Evolutionary conservation across 768 basidiomycete genomes (phyloP).

Genomic region (Exsudoporus frostii): DNA sequence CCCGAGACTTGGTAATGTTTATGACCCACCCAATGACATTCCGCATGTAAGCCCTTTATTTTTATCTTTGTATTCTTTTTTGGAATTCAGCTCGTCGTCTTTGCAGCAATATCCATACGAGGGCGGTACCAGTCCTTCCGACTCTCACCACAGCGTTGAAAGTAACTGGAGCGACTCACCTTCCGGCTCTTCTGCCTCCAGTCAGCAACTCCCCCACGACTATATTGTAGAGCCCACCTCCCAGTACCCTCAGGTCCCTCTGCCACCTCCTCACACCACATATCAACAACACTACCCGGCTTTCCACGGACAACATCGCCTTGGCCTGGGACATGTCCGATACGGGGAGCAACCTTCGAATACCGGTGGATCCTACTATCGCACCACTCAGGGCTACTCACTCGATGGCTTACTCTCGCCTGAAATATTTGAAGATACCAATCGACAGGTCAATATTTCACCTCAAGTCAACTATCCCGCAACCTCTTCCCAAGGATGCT

Average conservation of each 20-base stretch:
- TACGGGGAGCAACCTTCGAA: conserved; percentile 15
- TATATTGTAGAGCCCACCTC: conserved; percentile 3
- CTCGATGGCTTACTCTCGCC: conserved; percentile 11
- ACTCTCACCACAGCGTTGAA: conserved; percentile 22
- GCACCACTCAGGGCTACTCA: conserved; percentile 10
- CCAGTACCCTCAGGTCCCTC: conserved; percentile 8
- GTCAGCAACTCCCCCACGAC: conserved; percentile 10
- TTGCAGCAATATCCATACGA: conserved; percentile 20
- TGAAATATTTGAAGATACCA: conserved; percentile 12
- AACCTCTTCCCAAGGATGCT: conserved; percentile 10
- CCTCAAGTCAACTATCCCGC: conserved; percentile 3
- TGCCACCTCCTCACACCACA: neutral
- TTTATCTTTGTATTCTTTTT: neutral
- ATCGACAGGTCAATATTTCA: neutral
- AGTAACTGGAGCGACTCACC: conserved; percentile 29
- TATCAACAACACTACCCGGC: conserved; percentile 22
- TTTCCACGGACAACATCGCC: conserved; percentile 19
- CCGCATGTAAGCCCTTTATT: conserved; percentile 13
- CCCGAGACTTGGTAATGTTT: conserved; percentile 6
- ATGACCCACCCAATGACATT: conserved; percentile 11
- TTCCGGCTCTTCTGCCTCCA: conserved; percentile 22
- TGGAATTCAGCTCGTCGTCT: neutral
- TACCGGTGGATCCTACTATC: conserved; percentile 15
- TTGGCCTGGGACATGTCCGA: conserved; percentile 21
- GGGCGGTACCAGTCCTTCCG: conserved; percentile 22